Evolutionary conservation across 768 basidiomycete genomes (phyloP), one percentile per base, ranked within the genome.

Genomic region (Harrya chromipes): DNA sequence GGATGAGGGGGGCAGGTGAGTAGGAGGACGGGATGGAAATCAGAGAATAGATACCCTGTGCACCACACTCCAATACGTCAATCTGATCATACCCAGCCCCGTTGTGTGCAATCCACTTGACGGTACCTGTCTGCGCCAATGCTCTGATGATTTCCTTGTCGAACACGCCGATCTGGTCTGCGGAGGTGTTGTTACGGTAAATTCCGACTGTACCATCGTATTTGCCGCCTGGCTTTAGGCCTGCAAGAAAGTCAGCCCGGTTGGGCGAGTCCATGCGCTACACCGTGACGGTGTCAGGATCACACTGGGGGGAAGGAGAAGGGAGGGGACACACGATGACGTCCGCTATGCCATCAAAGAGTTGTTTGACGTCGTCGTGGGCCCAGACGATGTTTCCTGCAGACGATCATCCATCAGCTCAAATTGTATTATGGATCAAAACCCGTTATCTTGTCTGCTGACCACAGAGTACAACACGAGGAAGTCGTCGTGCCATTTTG

Each of bases 31-130:
- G 29, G 29, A 13, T 3, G 4, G 12, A 29, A 10, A 29, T 29
- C 10, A 29, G 29, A 29, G 29, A 27, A 29, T 29, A 29, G 14
- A 16, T 17, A 87, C 90, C 88, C 67, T 77, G 78, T 10, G 75
- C 79, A 61, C 81, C 87, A 66, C 85, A 86, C 4, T 85, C 85
- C 7, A 70, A 66, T 14, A 93, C 81, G 61, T 94, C 87, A 55
- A 95, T 85, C 53, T 85, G 83, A 64, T 97, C 92, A 64, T 97
- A 97, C 0, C 94, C 92, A 0, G 94, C 92, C 11, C 93, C 94
- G 49, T 94, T 94, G 67, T 93, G 92, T 1, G 85, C 89, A 63
- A 95, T 90, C 85, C 87, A 93, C 61, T 84, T 84, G 54, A 94
- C 77, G 17, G 74, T 75, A 1, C 74, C 54, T 4, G 42, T 62